phyloP scores from a whole-genome alignment of 1,139 yeast genomes.

The Sugiyamaella sp. region DNA sequence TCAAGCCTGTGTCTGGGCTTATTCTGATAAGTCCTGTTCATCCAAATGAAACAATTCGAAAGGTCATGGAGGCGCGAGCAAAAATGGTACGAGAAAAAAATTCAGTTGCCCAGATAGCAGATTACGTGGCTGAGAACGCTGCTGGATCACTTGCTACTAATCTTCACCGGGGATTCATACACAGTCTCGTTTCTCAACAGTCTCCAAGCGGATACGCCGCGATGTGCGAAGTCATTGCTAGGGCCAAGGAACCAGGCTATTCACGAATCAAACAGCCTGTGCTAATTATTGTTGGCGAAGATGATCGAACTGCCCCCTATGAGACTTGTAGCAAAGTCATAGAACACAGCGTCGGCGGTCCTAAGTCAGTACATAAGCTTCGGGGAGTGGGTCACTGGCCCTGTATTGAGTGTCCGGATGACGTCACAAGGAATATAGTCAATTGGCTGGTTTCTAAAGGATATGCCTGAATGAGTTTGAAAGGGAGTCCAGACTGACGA shows the following conservation, averaged over 20 bases:
- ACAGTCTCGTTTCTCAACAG: conserved; percentile 36
- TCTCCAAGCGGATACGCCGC: conserved; percentile 37
- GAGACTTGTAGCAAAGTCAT: conserved; percentile 37
- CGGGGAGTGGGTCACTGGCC: conserved; percentile 42
- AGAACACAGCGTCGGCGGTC: conserved; percentile 25
- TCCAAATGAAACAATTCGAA: conserved; percentile 32
- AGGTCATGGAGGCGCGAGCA: conserved; percentile 33
- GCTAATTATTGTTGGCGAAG: conserved; percentile 36
- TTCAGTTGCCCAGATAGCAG: conserved; percentile 31
- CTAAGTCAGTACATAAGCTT: conserved; percentile 26
- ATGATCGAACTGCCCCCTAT: conserved; percentile 40
- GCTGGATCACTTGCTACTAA: conserved; percentile 33
- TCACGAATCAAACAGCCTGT: conserved; percentile 30
- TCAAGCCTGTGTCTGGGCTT: conserved; percentile 22
- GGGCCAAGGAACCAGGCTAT: conserved; percentile 33
- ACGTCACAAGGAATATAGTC: conserved; percentile 1
- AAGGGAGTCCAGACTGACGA: background rate
- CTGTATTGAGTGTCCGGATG: conserved; percentile 33
- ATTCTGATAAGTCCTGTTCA: conserved; percentile 41
- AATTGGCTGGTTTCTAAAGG: conserved; percentile 4
- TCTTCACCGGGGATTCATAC: conserved; percentile 35
- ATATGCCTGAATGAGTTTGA: background rate
- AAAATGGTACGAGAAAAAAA: conserved; percentile 26
- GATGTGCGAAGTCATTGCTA: conserved; percentile 38
- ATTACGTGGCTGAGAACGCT: conserved; percentile 36